phyloP scores from a whole-genome alignment of 2,329 filamentous ascomycete genomes.

The Mollisiaceae sp. region DNA sequence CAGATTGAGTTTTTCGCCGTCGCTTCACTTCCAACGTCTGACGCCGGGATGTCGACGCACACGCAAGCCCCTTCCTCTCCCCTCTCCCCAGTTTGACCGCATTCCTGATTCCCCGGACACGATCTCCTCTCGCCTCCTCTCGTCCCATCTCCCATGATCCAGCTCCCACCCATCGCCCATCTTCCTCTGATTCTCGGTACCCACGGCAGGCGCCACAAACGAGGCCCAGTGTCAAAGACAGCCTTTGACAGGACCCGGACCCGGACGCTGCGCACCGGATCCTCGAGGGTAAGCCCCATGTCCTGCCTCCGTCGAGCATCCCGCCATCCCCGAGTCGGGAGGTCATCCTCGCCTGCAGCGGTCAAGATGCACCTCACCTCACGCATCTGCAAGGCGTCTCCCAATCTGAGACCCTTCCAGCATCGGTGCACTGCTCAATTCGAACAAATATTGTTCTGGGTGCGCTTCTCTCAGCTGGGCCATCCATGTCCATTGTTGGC shows the following conservation, averaged over 20 bases:
- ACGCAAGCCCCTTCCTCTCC: background rate
- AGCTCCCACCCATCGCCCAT: background rate
- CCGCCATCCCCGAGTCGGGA: conserved; percentile 1
- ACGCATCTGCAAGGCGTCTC: conserved; percentile 19
- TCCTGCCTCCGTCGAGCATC: conserved; percentile 7
- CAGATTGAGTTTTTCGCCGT: conserved; percentile 5
- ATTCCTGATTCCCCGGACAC: conserved; percentile 4
- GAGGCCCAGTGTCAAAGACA: background rate
- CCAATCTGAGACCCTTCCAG: conserved; percentile 21
- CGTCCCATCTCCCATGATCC: background rate
- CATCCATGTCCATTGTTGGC: background rate
- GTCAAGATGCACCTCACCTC: conserved; percentile 15
- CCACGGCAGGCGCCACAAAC: conserved; percentile 31
- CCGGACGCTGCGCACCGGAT: background rate
- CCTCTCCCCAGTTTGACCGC: background rate
- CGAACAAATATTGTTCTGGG: conserved; percentile 14
- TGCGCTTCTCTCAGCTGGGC: conserved; percentile 15
- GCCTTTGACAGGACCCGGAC: background rate
- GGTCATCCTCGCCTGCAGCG: conserved; percentile 8
- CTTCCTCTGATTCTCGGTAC: conserved; percentile 23
- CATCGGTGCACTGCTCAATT: conserved; percentile 13
- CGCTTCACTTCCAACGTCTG: background rate
- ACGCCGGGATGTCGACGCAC: background rate
- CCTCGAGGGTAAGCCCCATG: background rate
- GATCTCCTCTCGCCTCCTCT: conserved; percentile 1